Base-by-base conservation (phyloP, 768 basidiomycete genomes). In the Lyophyllum semitale region DNA sequence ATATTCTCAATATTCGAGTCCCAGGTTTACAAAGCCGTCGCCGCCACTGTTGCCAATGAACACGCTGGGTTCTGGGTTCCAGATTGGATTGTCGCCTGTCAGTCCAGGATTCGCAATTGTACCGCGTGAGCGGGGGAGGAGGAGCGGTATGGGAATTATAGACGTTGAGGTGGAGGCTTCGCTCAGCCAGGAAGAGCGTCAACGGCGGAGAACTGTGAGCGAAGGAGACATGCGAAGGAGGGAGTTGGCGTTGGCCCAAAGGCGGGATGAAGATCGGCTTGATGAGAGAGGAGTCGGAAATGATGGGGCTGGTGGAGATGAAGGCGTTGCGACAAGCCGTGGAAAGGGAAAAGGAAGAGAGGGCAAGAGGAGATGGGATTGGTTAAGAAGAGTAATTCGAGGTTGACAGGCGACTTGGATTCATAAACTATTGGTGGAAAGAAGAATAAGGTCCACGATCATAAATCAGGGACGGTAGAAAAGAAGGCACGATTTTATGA, bases 41-140 rank as follows among this genome's bases (percentile, higher is more conserved):
- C 53, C 59, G 32, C 66, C 63, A 9, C 67, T 73, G 38, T 69
- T 72, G n/a, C 69, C 71, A 23, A 66, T 74, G 11, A 71, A 73
- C 47, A 66, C 75, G 9, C 59, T 81, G 18, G 75, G 78, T 13
- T 60, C 73, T 4, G 89, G 88, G 7, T 84, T 91, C 71, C 84
- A 86, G 60, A 90, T 91, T 59, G 89, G 89, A 4, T 64, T 91
- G 37, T 88, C 87, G 23, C 86, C 89, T 15, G 72, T 87, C 51
- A 88, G 87, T 62, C 89, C 89, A 29, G 89, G 89, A n/a, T 91
- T 91, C 61, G 76, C 79, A n/a, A 78, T 89, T 43, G 74, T 84
- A 49, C 87, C 86, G 20, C 68, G 72, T 44, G 78, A 82, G 59
- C 70, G 84, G 61, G 71, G 80, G 58, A 68, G 83, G 59, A 69